Evolutionary conservation across 1,284 basidiomycete species (phyloP).

Genomic region (Waitea zeae): DNA sequence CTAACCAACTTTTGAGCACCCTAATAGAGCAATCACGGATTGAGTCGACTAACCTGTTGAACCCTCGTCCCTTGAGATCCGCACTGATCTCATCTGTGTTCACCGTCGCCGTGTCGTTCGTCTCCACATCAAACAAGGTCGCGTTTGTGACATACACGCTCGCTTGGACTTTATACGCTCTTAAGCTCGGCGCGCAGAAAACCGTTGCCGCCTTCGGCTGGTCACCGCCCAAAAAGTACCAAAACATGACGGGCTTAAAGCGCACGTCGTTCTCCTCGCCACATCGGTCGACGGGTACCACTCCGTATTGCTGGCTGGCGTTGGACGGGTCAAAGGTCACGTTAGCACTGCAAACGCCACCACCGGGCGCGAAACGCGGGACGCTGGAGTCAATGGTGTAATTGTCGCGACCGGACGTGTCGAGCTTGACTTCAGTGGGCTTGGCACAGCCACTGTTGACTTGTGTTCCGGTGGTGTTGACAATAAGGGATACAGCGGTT

Average conservation of each 20-base stretch:
- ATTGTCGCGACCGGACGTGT: background rate
- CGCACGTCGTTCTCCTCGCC: background rate
- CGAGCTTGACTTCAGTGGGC: no score
- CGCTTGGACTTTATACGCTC: slow-evolving; percentile 23
- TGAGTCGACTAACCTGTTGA: slow-evolving; percentile 31
- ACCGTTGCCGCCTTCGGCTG: slow-evolving; percentile 25
- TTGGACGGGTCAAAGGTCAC: background rate
- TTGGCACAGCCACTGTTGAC: background rate
- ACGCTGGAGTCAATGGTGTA: background rate
- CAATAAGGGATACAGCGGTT: slow-evolving; percentile 23
- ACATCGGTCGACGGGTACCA: background rate
- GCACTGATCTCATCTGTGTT: slow-evolving; percentile 32
- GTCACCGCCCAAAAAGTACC: slow-evolving; percentile 24
- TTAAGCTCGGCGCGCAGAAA: slow-evolving; percentile 35
- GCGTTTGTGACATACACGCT: slow-evolving; percentile 24
- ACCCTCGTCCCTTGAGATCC: slow-evolving; percentile 23
- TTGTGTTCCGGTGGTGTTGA: slow-evolving; percentile 29
- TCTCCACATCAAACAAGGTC: slow-evolving; percentile 19
- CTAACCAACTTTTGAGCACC: slow-evolving; percentile 12
- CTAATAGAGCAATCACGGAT: slow-evolving; percentile 1
- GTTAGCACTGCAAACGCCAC: background rate
- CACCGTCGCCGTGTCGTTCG: slow-evolving; percentile 12
- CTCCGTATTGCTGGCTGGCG: background rate
- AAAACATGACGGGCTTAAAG: slow-evolving; percentile 47
- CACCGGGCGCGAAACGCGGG: background rate